Evolutionary conservation across 2,329 filamentous ascomycete species (phyloP), one percentile per base, ranked within the genome.

Genomic region (Sclerotinia subarctica): DNA sequence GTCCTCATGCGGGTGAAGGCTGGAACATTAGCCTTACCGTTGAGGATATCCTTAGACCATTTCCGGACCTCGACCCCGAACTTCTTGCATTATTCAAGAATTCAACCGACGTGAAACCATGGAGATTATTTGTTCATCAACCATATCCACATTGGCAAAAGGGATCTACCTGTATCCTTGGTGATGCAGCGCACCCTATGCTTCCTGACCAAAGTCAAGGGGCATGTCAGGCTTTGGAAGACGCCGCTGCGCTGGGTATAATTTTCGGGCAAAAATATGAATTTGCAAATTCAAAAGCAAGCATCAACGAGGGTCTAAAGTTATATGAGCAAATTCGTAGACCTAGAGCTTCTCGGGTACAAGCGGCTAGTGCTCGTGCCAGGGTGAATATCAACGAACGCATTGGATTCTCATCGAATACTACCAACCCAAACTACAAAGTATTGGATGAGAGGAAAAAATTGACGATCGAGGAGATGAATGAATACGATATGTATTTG

Each of bases 181-280:
- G 89, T 5, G 88, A 91, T 73, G 88, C 88, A 13, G 88, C 82
- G 1, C 88, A 90, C 73, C 88, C 88, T 1, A 88, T 88, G 85
- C 85, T 89, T 83, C 87, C 88, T 1, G 83, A 90, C 72, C 88
- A 90, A 75, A 87, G 85, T 66, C 88, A 91, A 75, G 88, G 88
- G 2, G 87, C 87, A 21, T 79, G 77, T 62, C 76, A 78, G 74
- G 79, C 78, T 1, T 76, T 80, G 35, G 79, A 80, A 70, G 78
- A 80, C 69, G 78, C 78, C 1, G 79, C 74, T 0, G 76, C 76
- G 0, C 65, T 80, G 5, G 78, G 78, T 1, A 69, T 78, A 4
- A 70, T 79, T 26, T 79, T 79, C 68, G 65, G 65, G 47, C 49
- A 6, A 2, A 47, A 35, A 32, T 67, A 63, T 26, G 57, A 47